A percentile compares a stretch with the other conserved stretches of the same genome.
These are phyloP conservation scores for Hortiboletus campestris DNA, from an alignment of 768 basidiomycete species.

Conservation along the genomic window DNA sequence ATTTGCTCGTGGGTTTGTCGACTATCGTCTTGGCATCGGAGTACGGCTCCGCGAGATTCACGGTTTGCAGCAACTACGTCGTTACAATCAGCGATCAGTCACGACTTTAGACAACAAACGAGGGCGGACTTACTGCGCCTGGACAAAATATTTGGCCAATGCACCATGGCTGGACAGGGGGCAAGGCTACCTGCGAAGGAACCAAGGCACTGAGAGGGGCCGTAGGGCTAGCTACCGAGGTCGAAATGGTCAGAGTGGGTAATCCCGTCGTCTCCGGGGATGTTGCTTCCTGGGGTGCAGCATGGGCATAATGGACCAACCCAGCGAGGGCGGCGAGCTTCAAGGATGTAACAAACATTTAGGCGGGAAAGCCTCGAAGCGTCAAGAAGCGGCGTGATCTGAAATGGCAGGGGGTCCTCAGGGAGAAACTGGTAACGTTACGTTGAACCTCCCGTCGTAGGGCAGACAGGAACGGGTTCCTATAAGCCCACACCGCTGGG, in stretches of 20 bases:
- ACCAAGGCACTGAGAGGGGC: conserved; percentile 49
- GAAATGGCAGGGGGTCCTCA: not conserved
- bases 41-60: conserved; percentile 74
- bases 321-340: conserved; percentile 13
- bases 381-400: not conserved
- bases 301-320: conserved; percentile 13
- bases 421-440: not conserved
- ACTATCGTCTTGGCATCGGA: conserved; percentile 86
- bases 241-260: conserved; percentile 48
- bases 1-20: conserved; percentile 80
- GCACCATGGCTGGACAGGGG: conserved; percentile 77
- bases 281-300: conserved; percentile 13
- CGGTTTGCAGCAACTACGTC: conserved; percentile 73
- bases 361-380: not conserved
- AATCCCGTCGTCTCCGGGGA: conserved; percentile 16
- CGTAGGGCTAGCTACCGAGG: conserved; percentile 64
- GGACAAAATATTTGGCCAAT: conserved; percentile 76
- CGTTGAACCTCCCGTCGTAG: not conserved
- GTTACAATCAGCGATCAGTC: not conserved
- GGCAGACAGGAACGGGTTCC: not conserved
- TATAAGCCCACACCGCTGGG: not conserved
- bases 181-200: conserved; percentile 62
- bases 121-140: conserved; percentile 52
- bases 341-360: conserved; percentile 35
- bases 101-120: too few relatives aligned